Evolutionary conservation across 2,329 filamentous ascomycete genomes (phyloP).

Genomic region (Calonectria pauciramosa): DNA sequence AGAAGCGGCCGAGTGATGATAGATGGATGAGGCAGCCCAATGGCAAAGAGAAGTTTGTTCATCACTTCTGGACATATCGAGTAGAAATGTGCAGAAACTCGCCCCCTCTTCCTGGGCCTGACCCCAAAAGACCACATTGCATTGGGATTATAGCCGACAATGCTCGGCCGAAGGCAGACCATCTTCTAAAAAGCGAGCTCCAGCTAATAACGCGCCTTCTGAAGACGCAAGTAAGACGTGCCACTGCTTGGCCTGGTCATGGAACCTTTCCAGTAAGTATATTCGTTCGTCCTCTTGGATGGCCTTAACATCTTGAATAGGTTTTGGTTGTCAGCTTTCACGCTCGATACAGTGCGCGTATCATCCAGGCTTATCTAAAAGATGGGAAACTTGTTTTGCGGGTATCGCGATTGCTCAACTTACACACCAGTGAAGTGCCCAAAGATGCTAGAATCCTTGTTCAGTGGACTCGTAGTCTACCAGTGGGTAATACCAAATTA

Average conservation of each 20-base stretch:
- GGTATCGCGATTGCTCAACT: neutral
- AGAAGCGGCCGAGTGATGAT: neutral
- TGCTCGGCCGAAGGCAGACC: neutral
- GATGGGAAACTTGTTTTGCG: neutral
- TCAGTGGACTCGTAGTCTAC: neutral
- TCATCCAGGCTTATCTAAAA: neutral
- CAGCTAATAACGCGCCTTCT: neutral
- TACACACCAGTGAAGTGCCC: neutral
- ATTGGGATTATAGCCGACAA: neutral
- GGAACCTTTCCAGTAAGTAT: neutral
- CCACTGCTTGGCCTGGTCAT: neutral
- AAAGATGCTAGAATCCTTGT: neutral
- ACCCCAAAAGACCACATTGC: neutral
- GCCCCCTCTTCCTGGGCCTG: neutral
- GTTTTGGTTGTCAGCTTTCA: neutral
- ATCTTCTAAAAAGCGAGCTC: neutral
- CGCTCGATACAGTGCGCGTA: neutral
- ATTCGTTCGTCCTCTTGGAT: neutral
- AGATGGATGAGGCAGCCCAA: neutral
- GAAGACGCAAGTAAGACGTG: neutral
- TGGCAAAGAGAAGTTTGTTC: neutral
- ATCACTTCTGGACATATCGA: neutral
- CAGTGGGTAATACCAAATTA: neutral
- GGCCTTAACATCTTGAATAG: neutral
- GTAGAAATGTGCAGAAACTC: neutral